These are phyloP conservation scores for Trypanosoma mega DNA, from an alignment of 208 protist species.

Conservation along the genomic window DNA sequence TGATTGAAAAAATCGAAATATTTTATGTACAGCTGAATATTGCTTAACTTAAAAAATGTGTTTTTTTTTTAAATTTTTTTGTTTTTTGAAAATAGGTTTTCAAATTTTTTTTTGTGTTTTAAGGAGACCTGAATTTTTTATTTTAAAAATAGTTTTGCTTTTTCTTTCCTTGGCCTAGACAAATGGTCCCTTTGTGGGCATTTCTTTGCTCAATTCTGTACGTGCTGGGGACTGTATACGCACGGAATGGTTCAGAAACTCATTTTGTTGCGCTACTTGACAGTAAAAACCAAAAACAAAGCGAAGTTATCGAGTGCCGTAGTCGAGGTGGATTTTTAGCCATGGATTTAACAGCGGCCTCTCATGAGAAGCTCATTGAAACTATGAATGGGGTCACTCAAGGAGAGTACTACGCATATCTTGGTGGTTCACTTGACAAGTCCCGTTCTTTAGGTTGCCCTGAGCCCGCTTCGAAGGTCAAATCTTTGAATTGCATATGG, in stretches of 20 bases:
- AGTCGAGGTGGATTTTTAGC: slow-evolving; percentile 6
- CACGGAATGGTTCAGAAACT: too few species aligned
- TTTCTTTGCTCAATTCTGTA: too few species aligned
- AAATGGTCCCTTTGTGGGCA: too few species aligned
- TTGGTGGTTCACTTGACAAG: slow-evolving; percentile 19
- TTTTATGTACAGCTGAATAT: too few species aligned
- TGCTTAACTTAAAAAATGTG: too few species aligned
- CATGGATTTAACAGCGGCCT: slow-evolving; percentile 10
- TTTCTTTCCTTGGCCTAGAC: too few species aligned
- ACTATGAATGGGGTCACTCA: background rate
- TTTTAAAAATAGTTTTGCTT: too few species aligned
- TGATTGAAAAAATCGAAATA: too few species aligned
- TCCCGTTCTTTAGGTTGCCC: slow-evolving; percentile 17
- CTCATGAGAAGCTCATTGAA: slow-evolving; percentile 10
- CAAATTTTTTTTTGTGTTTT: slow-evolving; percentile 1
- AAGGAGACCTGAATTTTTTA: too few species aligned
- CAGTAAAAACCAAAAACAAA: background rate
- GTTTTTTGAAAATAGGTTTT: background rate
- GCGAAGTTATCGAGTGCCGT: background rate
- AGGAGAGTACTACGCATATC: slow-evolving; percentile 16
- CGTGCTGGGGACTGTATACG: too few species aligned
- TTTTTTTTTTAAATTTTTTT: background rate
- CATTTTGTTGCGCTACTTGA: background rate
- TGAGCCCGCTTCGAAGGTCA: background rate
- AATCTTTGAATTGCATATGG: slow-evolving; percentile 26